These are phyloP conservation scores for Beauveria sp. DNA, from an alignment of 2,329 filamentous ascomycete species.

Conservation along the genomic window DNA sequence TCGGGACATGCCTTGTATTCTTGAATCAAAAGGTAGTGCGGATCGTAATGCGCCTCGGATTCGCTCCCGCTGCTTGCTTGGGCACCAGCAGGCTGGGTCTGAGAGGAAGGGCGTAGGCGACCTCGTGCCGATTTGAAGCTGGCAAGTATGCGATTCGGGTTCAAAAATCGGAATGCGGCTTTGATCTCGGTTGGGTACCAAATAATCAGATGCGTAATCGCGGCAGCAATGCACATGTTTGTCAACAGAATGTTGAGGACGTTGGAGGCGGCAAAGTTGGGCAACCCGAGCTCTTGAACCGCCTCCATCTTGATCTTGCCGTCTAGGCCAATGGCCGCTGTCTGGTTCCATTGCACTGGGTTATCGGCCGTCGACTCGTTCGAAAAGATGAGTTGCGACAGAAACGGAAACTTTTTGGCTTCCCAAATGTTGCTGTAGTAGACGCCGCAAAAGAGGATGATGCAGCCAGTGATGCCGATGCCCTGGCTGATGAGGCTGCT, in stretches of 20 bases:
- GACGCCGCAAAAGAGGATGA: constrained; percentile 28
- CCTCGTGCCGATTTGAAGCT: neutral
- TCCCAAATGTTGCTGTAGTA: constrained; percentile 18
- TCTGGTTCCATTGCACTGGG: constrained; percentile 34
- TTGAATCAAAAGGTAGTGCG: constrained; percentile 34
- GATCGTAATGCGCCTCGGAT: constrained; percentile 22
- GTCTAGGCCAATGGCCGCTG: constrained; percentile 28
- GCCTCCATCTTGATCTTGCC: constrained; percentile 19
- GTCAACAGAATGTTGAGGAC: constrained; percentile 31
- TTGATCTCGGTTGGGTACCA: constrained; percentile 20
- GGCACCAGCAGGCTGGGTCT: too few species aligned
- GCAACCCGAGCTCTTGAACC: constrained; percentile 29
- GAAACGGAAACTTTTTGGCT: constrained; percentile 14
- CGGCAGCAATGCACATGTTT: constrained; percentile 39
- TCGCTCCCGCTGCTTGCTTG: constrained; percentile 6
- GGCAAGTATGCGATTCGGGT: neutral
- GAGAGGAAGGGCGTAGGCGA: neutral
- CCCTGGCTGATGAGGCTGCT: constrained; percentile 30
- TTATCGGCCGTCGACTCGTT: constrained; percentile 26
- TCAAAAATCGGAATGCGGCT: constrained; percentile 15
- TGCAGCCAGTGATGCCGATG: constrained; percentile 29
- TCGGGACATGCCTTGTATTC: constrained; percentile 33
- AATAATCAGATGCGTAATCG: constrained; percentile 23
- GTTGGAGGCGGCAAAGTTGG: constrained; percentile 34
- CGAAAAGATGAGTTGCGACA: constrained; percentile 31